phyloP scores from a whole-genome alignment of 1,139 yeast species.

The Blastobotrys persicus region DNA sequence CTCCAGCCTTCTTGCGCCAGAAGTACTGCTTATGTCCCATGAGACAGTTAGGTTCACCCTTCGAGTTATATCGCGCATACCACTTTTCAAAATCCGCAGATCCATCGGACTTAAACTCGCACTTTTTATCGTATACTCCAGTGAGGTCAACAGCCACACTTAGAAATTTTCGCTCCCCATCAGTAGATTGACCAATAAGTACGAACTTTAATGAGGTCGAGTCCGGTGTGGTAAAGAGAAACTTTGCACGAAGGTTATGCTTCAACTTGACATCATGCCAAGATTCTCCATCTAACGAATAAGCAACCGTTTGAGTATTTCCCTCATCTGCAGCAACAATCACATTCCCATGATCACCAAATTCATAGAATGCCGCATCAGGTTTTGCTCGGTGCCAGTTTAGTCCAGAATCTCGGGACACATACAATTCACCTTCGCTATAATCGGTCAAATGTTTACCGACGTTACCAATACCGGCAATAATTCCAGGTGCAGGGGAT shows the following conservation, averaged over 20 bases:
- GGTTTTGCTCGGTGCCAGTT: constrained; percentile 62
- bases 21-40: constrained; percentile 72
- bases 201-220: constrained; percentile 66
- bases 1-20: constrained; percentile 62
- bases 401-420: constrained; percentile 77
- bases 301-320: constrained; percentile 38
- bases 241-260: constrained; percentile 42
- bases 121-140: constrained; percentile 46
- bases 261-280: constrained; percentile 60
- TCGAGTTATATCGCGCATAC: constrained; percentile 54
- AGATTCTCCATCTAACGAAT: constrained; percentile 66
- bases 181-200: constrained; percentile 47
- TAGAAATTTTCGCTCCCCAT: constrained; percentile 24
- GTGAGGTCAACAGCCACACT: constrained; percentile 59
- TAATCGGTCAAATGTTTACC: constrained; percentile 32
- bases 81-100: constrained; percentile 66
- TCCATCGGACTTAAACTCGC: constrained; percentile 45
- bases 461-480: constrained; percentile 48
- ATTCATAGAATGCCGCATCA: constrained; percentile 55
- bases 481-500: constrained; percentile 71
- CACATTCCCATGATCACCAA: constrained; percentile 81
- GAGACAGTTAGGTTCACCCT: constrained; percentile 57
- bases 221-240: constrained; percentile 63
- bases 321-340: constrained; percentile 53
- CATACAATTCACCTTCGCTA: constrained; percentile 42